Conservation (phyloP, 148 eudicot species). For the Chenopodium suecicum region DNA sequence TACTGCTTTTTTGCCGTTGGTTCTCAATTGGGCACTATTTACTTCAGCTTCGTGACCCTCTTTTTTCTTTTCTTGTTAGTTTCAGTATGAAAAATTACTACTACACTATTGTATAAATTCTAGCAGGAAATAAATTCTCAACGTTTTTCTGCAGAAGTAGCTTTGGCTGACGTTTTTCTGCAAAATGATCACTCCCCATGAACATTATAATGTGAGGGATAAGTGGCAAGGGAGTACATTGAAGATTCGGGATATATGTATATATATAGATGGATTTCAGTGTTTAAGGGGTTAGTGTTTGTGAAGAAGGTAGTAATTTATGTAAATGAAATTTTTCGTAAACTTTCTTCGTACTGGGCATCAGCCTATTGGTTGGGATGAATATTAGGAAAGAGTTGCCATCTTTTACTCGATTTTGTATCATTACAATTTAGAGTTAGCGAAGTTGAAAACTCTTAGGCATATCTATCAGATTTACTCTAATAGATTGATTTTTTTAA, state of each 20-base stretch:
- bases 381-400: no score
- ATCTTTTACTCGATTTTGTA: no score
- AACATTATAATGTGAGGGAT: background rate
- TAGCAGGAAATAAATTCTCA: conserved; percentile 15
- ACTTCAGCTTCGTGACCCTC: conserved; percentile 14
- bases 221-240: background rate
- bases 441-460: no score
- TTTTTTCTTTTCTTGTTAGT: background rate
- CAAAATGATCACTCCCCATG: background rate
- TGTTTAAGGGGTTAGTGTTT: background rate
- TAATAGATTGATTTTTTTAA: no score
- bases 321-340: background rate
- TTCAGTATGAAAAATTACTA: conserved; percentile 21
- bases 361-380: no score
- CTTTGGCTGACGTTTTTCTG: background rate
- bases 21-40: conserved; percentile 27
- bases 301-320: background rate
- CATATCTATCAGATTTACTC: no score
- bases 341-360: background rate
- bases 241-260: background rate
- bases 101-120: conserved; percentile 23
- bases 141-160: conserved; percentile 15
- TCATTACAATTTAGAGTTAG: no score
- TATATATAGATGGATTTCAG: background rate
- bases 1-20: conserved; percentile 25